Evolutionary conservation across 2,329 filamentous ascomycete species (phyloP).

Genomic region (Botrytis sinoallii): DNA sequence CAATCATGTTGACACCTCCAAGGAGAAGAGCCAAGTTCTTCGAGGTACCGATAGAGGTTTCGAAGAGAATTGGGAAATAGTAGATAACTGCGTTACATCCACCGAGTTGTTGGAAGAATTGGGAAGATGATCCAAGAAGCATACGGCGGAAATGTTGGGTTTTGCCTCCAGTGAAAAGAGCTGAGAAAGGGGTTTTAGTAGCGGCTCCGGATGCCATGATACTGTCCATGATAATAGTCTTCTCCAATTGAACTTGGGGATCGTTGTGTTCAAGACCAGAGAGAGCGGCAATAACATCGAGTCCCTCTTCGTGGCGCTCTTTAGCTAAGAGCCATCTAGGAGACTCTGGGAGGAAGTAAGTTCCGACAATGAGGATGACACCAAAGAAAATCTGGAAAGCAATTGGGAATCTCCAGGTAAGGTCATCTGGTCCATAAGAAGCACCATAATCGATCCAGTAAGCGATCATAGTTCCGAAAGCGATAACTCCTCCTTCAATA

Average conservation of each 20-base stretch:
- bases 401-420: slow-evolving; percentile 87
- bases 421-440: slow-evolving; percentile 77
- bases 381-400: slow-evolving; percentile 94
- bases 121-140: slow-evolving; percentile 48
- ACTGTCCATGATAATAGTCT: slow-evolving; percentile 38
- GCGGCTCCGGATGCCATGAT: slow-evolving; percentile 40
- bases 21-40: slow-evolving; percentile 52
- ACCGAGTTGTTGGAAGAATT: slow-evolving; percentile 52
- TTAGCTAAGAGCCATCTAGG: slow-evolving; percentile 95
- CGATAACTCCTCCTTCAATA: slow-evolving; percentile 57
- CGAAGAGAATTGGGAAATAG: slow-evolving; percentile 51
- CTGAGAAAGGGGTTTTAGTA: slow-evolving; percentile 38
- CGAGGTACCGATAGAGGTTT: slow-evolving; percentile 46
- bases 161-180: slow-evolving; percentile 50
- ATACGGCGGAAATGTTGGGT: slow-evolving; percentile 54
- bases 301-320: slow-evolving; percentile 94
- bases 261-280: slow-evolving; percentile 63
- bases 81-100: slow-evolving; percentile 47
- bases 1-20: slow-evolving; percentile 54
- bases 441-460: slow-evolving; percentile 99
- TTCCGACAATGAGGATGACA: slow-evolving; percentile 74
- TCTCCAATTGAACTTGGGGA: slow-evolving; percentile 38
- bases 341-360: slow-evolving; percentile 90
- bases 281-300: slow-evolving; percentile 93
- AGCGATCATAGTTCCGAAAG: slow-evolving; percentile 70